phyloP scores from a whole-genome alignment of 306 rosid genomes.

The Gillenia trifoliata region DNA sequence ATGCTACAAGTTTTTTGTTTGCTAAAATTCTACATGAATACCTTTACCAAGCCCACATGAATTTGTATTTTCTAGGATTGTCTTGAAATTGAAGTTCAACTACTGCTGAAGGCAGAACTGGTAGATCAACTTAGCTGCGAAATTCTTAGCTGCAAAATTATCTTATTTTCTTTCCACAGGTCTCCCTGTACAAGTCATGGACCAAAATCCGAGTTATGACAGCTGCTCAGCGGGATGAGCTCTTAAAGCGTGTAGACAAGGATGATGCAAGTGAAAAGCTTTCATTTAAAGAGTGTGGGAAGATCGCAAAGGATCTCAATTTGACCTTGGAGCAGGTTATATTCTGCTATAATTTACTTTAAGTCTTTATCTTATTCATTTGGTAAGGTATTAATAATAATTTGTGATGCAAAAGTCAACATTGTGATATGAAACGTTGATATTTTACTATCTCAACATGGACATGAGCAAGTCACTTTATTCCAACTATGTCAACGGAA shows the following conservation, averaged over 20 bases:
- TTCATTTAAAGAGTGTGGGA: slow-evolving; percentile 64
- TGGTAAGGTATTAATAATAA: not conserved
- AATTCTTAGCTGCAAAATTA: not conserved
- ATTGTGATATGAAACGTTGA: not conserved
- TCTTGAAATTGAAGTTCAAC: not conserved
- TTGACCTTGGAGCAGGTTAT: slow-evolving; percentile 78
- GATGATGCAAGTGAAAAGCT: slow-evolving; percentile 49
- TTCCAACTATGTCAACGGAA: not conserved
- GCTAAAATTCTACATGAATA: not conserved
- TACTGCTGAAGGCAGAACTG: not conserved
- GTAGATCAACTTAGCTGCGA: not conserved
- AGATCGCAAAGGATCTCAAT: slow-evolving; percentile 79
- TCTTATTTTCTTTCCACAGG: slow-evolving; percentile 32
- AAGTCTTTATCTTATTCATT: slow-evolving; percentile 21
- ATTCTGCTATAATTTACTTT: slow-evolving; percentile 23
- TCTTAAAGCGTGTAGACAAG: slow-evolving; percentile 48
- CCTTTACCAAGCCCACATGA: not conserved
- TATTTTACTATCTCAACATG: not conserved
- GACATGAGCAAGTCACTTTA: not conserved
- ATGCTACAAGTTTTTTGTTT: not conserved
- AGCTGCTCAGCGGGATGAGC: slow-evolving; percentile 76
- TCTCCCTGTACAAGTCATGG: slow-evolving; percentile 73
- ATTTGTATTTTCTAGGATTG: slow-evolving; percentile 4
- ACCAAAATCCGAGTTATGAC: slow-evolving; percentile 78
- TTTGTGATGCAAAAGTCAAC: not conserved